A percentile compares a stretch with the other conserved stretches of the same genome.
phyloP scores from a whole-genome alignment of 192 early-diverging fungal species.

The Linnemannia exigua region DNA sequence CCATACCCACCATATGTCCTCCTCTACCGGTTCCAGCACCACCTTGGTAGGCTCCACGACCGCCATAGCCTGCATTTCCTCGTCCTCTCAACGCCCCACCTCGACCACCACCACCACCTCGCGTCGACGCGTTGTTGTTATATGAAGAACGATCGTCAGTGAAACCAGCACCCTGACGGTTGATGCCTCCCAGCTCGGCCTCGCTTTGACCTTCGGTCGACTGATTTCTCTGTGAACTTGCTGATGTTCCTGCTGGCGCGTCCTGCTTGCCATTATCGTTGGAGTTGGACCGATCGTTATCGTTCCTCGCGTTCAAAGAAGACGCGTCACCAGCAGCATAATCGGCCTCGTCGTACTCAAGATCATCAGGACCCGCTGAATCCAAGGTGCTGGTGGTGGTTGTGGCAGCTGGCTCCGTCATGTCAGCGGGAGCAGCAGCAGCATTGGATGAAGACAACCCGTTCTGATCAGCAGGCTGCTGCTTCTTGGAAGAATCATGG shows the following conservation, averaged over 20 bases:
- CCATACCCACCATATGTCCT: slow-evolving; percentile 29
- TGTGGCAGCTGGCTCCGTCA: neutral
- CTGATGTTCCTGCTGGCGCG: neutral
- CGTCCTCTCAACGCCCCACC: slow-evolving; percentile 15
- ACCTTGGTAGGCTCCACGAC: neutral
- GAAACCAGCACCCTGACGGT: neutral
- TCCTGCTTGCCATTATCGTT: neutral
- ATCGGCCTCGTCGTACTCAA: neutral
- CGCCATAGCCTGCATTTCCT: slow-evolving; percentile 10
- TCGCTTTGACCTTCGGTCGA: neutral
- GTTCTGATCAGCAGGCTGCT: neutral
- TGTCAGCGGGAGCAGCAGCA: neutral
- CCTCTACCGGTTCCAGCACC: slow-evolving; percentile 22
- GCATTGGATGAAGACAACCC: neutral
- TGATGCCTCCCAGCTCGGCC: neutral
- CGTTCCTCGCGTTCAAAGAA: neutral
- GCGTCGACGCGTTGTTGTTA: neutral
- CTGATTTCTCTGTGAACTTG: neutral
- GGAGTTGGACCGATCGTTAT: neutral
- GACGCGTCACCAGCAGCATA: neutral
- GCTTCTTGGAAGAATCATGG: neutral
- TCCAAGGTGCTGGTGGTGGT: neutral
- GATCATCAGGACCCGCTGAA: neutral
- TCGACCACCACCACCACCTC: slow-evolving; percentile 14
- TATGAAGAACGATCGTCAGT: neutral